These are phyloP conservation scores for Croton laevigatus DNA, from an alignment of 441 rosid species.

Conservation along the genomic window DNA sequence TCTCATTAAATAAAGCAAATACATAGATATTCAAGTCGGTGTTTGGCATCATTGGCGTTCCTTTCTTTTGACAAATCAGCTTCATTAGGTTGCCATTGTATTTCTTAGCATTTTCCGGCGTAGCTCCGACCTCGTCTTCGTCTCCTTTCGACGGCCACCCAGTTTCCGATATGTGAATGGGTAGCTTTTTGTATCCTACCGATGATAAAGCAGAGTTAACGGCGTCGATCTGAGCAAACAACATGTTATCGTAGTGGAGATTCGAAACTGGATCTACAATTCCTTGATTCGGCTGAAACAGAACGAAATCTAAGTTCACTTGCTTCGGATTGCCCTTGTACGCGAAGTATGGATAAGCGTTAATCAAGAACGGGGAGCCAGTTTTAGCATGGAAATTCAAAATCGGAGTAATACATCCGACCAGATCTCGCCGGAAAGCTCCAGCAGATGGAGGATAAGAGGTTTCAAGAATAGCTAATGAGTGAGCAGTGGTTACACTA, in stretches of 20 bases:
- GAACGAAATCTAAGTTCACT: slow-evolving; percentile 69
- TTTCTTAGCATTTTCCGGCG: slow-evolving; percentile 72
- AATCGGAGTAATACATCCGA: slow-evolving; percentile 44
- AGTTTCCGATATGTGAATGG: slow-evolving; percentile 78
- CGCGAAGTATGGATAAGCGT: slow-evolving; percentile 93
- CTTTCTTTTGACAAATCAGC: slow-evolving; percentile 50
- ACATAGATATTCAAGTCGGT: slow-evolving; percentile 55
- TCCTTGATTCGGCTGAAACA: slow-evolving; percentile 76
- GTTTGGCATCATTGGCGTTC: slow-evolving; percentile 72
- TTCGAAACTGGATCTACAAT: slow-evolving; percentile 57
- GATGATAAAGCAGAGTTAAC: slow-evolving; percentile 62
- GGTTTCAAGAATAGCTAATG: slow-evolving; percentile 64
- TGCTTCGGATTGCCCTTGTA: slow-evolving; percentile 79
- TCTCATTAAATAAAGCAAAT: slow-evolving; percentile 88
- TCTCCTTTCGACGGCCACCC: slow-evolving; percentile 99
- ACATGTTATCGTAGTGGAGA: slow-evolving; percentile 86
- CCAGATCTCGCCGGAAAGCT: slow-evolving; percentile 62
- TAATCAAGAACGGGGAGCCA: slow-evolving; percentile 73
- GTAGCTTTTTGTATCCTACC: slow-evolving; percentile 56
- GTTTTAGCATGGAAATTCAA: slow-evolving; percentile 62
- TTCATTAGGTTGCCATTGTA: slow-evolving; percentile 77
- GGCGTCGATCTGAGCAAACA: slow-evolving; percentile 86
- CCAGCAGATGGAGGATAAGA: slow-evolving; percentile 95
- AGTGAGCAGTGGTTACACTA: slow-evolving; percentile 79
- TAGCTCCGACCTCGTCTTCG: slow-evolving; percentile 70